Conservation (phyloP, 208 protist species). For the Acanthamoeba castellanii region DNA sequence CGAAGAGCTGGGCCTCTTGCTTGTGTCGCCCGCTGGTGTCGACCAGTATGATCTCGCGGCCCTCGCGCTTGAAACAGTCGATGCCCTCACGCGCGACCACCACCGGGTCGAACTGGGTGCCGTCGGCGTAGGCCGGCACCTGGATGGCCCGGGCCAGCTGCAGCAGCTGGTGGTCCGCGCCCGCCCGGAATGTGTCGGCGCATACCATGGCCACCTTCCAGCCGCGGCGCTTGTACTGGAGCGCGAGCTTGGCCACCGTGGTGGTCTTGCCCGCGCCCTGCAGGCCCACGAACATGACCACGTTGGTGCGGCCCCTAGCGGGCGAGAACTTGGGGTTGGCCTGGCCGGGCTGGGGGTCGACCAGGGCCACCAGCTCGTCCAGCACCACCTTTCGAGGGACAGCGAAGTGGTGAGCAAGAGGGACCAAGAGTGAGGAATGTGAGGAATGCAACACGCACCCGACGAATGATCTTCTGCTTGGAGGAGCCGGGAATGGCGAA, state of each 20-base stretch:
- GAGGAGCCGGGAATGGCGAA: conserved; percentile 97
- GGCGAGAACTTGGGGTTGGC: conserved; percentile 89
- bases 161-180: conserved; percentile 97
- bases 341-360: conserved; percentile 89
- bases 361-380: neutral
- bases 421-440: no score
- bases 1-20: conserved; percentile 98
- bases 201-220: conserved; percentile 97
- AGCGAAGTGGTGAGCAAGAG: no score
- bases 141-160: conserved; percentile 99
- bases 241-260: conserved; percentile 94
- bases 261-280: conserved; percentile 97
- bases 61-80: conserved; percentile 93
- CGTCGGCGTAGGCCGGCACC: conserved; percentile 97
- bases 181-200: conserved; percentile 98
- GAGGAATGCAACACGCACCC: neutral
- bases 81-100: conserved; percentile 97
- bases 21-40: conserved; percentile 99
- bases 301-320: conserved; percentile 95
- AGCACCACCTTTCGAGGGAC: neutral
- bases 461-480: conserved; percentile 86
- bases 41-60: conserved; percentile 98
- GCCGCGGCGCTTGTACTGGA: conserved; percentile 92
- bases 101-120: conserved; percentile 95
- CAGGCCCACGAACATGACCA: conserved; percentile 99